phyloP scores from a whole-genome alignment of 1,284 basidiomycete genomes.

The Trichosporon faecale region DNA sequence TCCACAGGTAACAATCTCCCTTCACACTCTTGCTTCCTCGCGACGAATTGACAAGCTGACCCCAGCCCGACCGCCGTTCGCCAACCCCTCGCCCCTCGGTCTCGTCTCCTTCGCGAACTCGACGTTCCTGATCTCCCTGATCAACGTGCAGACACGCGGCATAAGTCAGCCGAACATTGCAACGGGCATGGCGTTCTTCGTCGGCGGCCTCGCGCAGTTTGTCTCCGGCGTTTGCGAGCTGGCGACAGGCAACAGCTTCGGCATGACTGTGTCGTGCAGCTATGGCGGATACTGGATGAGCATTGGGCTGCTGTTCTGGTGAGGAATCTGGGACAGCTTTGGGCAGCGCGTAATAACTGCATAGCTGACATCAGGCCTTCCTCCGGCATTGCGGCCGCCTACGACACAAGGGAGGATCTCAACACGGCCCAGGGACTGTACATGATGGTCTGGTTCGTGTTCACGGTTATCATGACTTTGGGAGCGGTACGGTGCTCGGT shows the following conservation, averaged over 20 bases:
- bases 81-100: slow-evolving; percentile 56
- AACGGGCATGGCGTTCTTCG: slow-evolving; percentile 68
- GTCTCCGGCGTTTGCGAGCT: slow-evolving; percentile 57
- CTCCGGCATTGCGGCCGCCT: slow-evolving; percentile 54
- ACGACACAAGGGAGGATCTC: slow-evolving; percentile 47
- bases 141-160: slow-evolving; percentile 38
- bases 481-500: slow-evolving; percentile 63
- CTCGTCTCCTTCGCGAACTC: slow-evolving; percentile 16
- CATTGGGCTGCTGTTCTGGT: slow-evolving; percentile 55
- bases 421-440: slow-evolving; percentile 45
- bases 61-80: slow-evolving; percentile 38
- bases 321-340: too few relatives aligned
- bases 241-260: slow-evolving; percentile 60
- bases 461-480: slow-evolving; percentile 43
- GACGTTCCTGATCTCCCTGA: slow-evolving; percentile 5
- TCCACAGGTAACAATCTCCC: background rate
- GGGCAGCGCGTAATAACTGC: too few relatives aligned
- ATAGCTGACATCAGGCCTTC: slow-evolving; percentile 16
- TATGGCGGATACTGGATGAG: slow-evolving; percentile 80
- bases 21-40: too few relatives aligned
- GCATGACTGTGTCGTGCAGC: slow-evolving; percentile 55
- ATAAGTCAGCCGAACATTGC: slow-evolving; percentile 55
- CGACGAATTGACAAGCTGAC: background rate
- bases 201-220: slow-evolving; percentile 69
- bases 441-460: slow-evolving; percentile 29